These are phyloP conservation scores for Ceratocystis diversiconidia DNA, from an alignment of 2,329 filamentous ascomycete species.

Conservation along the genomic window DNA sequence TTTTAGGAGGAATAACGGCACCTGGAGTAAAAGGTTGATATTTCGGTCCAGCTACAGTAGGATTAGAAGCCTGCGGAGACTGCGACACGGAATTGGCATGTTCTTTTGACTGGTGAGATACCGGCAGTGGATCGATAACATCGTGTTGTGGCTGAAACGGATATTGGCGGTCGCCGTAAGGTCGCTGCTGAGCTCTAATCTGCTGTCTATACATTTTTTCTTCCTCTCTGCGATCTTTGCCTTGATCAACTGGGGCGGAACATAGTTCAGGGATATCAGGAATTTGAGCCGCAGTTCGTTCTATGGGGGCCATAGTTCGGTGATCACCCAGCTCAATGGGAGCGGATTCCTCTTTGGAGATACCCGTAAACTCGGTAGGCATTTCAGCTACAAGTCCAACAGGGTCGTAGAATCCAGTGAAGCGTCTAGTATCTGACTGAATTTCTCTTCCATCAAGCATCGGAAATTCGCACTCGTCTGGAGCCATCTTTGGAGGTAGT, in stretches of 20 bases:
- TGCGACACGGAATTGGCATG: background rate
- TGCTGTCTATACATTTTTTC: conserved; percentile 2
- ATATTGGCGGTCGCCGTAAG: conserved; percentile 16
- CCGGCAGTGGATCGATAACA: background rate
- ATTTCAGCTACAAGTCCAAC: conserved; percentile 36
- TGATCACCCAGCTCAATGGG: conserved; percentile 34
- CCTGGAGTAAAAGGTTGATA: conserved; percentile 15
- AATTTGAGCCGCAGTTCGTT: conserved; percentile 10
- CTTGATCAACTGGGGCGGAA: conserved; percentile 19
- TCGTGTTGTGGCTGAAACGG: conserved; percentile 17
- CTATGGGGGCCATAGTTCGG: conserved; percentile 26
- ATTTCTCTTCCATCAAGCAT: conserved; percentile 27
- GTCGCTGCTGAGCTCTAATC: conserved; percentile 5
- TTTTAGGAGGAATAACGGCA: background rate
- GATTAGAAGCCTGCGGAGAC: background rate
- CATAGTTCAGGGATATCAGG: conserved; percentile 29
- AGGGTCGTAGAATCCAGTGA: conserved; percentile 25
- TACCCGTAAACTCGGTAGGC: conserved; percentile 30
- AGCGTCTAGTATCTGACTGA: conserved; percentile 21
- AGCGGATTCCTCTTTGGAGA: conserved; percentile 30
- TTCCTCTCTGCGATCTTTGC: conserved; percentile 3
- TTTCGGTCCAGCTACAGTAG: background rate
- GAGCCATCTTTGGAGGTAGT: background rate
- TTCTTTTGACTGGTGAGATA: background rate
- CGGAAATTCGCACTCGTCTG: conserved; percentile 20